These are phyloP conservation scores for Candida railenensis DNA, from an alignment of 805 yeast species.

Conservation along the genomic window DNA sequence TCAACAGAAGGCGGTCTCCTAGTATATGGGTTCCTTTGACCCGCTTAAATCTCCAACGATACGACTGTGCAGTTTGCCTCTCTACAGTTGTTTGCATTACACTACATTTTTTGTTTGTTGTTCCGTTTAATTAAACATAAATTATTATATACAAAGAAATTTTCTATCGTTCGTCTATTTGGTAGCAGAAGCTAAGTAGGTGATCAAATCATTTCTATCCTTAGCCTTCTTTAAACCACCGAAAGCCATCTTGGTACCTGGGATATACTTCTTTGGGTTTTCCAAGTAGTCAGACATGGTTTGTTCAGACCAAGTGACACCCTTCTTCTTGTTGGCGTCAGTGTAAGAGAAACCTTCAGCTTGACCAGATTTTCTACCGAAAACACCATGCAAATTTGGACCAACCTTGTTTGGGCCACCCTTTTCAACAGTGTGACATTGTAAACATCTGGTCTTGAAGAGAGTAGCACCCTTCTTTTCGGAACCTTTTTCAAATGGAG, in stretches of 20 bases:
- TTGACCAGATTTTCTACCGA: constrained; percentile 89
- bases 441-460: constrained; percentile 98
- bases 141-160: constrained; percentile 4
- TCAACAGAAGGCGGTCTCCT: too few species aligned
- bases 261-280: constrained; percentile 99
- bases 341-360: constrained; percentile 95
- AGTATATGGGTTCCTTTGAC: too few species aligned
- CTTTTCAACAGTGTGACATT: constrained; percentile 95
- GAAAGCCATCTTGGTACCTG: constrained; percentile 99
- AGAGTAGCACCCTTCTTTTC: constrained; percentile 91
- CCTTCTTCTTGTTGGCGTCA: constrained; percentile 97
- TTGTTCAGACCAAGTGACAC: constrained; percentile 83
- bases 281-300: constrained; percentile 93
- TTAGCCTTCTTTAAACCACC: constrained; percentile 99
- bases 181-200: constrained; percentile 65
- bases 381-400: constrained; percentile 94
- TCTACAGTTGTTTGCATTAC: too few species aligned
- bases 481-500: constrained; percentile 43
- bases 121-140: neutral
- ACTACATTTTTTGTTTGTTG: neutral
- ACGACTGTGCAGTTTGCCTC: too few species aligned
- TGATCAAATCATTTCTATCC: constrained; percentile 95
- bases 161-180: constrained; percentile 22
- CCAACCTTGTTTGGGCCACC: constrained; percentile 99
- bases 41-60: too few species aligned